Percentiles rank a stretch among this genome's conserved stretches.
Conservation (phyloP, 768 basidiomycete genomes). For the Auricularia sp. region DNA sequence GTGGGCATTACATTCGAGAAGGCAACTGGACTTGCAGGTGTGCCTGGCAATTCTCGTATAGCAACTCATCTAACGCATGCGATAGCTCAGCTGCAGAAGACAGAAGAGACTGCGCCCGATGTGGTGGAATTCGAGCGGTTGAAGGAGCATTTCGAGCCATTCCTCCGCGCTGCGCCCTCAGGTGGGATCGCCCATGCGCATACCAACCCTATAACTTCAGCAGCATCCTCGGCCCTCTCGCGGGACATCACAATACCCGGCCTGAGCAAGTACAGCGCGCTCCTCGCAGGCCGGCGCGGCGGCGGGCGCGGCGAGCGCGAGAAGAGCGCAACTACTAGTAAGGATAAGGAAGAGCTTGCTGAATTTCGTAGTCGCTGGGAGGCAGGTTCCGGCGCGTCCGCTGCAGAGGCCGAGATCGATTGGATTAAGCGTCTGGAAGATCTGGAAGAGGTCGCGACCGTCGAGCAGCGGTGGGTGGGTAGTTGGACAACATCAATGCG, state of each 20-base stretch:
- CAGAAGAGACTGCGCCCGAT: constrained; percentile 77
- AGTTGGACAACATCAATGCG: constrained; percentile 67
- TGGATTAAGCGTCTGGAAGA: constrained; percentile 55
- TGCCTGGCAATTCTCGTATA: constrained; percentile 14
- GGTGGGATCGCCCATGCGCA: constrained; percentile 46
- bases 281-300: constrained; percentile 33
- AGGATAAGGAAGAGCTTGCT: constrained; percentile 60
- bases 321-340: constrained; percentile 33
- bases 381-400: constrained; percentile 45
- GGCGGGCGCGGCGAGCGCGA: constrained; percentile 40
- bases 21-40: constrained; percentile 89
- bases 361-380: constrained; percentile 69
- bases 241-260: constrained; percentile 68
- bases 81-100: constrained; percentile 85
- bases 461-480: constrained; percentile 73
- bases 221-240: constrained; percentile 79
- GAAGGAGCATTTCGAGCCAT: constrained; percentile 95
- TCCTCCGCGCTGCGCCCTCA: constrained; percentile 68
- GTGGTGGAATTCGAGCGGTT: constrained; percentile 85
- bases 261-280: constrained; percentile 65
- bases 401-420: constrained; percentile 61
- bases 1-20: constrained; percentile 93
- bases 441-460: constrained; percentile 48
- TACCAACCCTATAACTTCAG: constrained; percentile 75
- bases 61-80: neutral